Percentiles rank a stretch among this genome's conserved stretches.
These are phyloP conservation scores for Immersiporthe knoxdaviesiana DNA, from an alignment of 2,329 filamentous ascomycete species.

Conservation along the genomic window DNA sequence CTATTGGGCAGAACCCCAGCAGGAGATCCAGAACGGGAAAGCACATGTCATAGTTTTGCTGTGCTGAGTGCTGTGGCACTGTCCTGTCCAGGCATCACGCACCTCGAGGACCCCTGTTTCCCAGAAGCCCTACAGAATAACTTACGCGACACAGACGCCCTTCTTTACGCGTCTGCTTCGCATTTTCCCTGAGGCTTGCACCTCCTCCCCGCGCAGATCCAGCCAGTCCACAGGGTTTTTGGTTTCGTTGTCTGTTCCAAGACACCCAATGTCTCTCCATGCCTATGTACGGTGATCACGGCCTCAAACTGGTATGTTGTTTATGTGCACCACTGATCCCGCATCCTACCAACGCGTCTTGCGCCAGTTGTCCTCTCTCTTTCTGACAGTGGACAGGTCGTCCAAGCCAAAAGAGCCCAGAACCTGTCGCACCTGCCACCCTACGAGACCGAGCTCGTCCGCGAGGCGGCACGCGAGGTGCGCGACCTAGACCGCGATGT, in stretches of 20 bases:
- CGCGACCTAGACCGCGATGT: constrained; percentile 91
- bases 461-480: constrained; percentile 85
- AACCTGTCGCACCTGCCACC: constrained; percentile 83
- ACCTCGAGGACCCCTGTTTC: background rate
- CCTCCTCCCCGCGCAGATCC: background rate
- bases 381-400: constrained; percentile 62
- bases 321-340: constrained; percentile 18
- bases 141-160: constrained; percentile 9
- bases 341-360: constrained; percentile 12
- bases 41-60: background rate
- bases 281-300: constrained; percentile 83
- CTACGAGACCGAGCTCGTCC: constrained; percentile 91
- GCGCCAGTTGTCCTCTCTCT: constrained; percentile 28
- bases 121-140: background rate
- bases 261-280: constrained; percentile 22
- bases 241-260: background rate
- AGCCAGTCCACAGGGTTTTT: background rate
- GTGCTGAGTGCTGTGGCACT: background rate
- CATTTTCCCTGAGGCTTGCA: background rate
- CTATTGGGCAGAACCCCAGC: constrained; percentile 12
- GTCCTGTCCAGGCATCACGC: background rate
- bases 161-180: constrained; percentile 6
- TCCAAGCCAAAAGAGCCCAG: constrained; percentile 94
- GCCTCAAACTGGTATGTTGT: constrained; percentile 75
- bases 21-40: constrained; percentile 16